phyloP scores from a whole-genome alignment of 2,329 filamentous ascomycete genomes.

The Nigrograna mackinnonii region DNA sequence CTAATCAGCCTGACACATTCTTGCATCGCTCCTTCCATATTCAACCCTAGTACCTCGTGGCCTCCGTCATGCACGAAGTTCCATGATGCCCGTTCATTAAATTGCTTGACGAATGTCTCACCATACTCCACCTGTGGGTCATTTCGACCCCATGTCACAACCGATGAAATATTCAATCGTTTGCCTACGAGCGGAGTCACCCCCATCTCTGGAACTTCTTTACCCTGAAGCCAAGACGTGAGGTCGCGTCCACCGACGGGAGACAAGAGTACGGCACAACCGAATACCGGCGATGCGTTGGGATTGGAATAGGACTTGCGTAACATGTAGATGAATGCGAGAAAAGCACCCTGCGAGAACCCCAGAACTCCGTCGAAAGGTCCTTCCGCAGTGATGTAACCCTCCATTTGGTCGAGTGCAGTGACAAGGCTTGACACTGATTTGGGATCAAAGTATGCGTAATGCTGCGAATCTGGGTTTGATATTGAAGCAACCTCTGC shows the following conservation, averaged over 20 bases:
- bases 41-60: not conserved
- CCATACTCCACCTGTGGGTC: not conserved
- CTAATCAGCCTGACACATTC: no score
- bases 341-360: slow-evolving; percentile 10
- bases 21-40: not conserved
- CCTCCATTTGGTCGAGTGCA: not conserved
- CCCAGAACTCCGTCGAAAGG: slow-evolving; percentile 10
- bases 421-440: not conserved
- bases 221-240: no score
- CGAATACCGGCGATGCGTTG: not conserved
- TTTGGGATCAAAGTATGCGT: not conserved
- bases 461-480: not conserved
- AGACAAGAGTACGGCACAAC: not conserved
- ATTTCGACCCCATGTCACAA: not conserved
- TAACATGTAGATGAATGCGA: slow-evolving; percentile 2
- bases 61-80: not conserved
- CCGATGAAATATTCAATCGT: not conserved
- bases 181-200: slow-evolving; percentile 4
- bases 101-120: not conserved
- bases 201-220: not conserved
- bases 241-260: not conserved
- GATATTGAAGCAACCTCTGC: not conserved
- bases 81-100: not conserved
- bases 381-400: slow-evolving; percentile 1
- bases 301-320: not conserved